Evolutionary conservation across 208 protist species (phyloP).

Genomic region (Acanthamoeba sp.): DNA sequence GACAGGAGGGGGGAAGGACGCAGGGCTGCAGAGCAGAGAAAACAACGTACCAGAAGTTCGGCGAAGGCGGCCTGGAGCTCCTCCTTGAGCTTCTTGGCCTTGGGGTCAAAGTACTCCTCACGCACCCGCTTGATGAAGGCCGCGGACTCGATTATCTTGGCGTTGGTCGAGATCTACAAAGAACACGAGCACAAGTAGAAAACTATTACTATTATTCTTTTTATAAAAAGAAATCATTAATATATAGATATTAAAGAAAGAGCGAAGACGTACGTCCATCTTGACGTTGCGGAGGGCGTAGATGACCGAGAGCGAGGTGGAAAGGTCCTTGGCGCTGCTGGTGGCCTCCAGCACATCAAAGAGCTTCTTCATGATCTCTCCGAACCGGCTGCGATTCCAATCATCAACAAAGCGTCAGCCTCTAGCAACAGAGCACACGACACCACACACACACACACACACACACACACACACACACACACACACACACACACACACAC

Average conservation of each 20-base stretch:
- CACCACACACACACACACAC: background rate
- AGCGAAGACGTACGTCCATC: constrained; percentile 25
- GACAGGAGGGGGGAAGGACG: background rate
- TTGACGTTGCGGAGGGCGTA: constrained; percentile 57
- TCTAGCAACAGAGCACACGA: too few relatives aligned
- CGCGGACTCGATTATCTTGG: constrained; percentile 14
- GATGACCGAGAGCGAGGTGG: constrained; percentile 45
- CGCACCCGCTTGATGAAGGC: constrained; percentile 43
- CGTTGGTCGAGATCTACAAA: constrained; percentile 52
- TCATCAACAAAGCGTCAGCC: too few relatives aligned
- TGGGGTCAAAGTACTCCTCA: constrained; percentile 72
- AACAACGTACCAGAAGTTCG: constrained; percentile 46
- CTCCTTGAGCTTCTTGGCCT: constrained; percentile 70
- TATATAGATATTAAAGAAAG: constrained; percentile 16
- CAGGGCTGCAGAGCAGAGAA: too few relatives aligned
- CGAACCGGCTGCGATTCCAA: constrained; percentile 40
- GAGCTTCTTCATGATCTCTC: constrained; percentile 65
- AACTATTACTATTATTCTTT: too few relatives aligned
- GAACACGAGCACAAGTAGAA: background rate
- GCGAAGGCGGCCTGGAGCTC: constrained; percentile 63
- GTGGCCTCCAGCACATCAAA: constrained; percentile 55
- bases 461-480: background rate
- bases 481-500: background rate
- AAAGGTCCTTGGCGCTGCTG: constrained; percentile 42
- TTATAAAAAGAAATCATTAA: background rate